Conservation (phyloP, 2,329 filamentous ascomycete genomes). For the Xylariaceae sp. region DNA sequence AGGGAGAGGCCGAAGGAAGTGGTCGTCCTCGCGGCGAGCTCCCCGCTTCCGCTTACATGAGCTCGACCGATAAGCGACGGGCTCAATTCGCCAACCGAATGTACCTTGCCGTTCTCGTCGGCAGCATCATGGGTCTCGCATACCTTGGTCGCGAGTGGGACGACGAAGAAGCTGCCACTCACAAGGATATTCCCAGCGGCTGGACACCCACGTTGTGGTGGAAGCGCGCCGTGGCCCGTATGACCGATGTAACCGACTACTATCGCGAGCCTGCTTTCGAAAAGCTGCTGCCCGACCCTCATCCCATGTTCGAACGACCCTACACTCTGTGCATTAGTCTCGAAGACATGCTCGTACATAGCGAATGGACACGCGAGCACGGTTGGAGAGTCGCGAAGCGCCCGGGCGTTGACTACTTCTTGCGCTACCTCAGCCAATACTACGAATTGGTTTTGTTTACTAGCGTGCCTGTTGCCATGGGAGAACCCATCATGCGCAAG, state of each 20-base stretch:
- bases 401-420: constrained; percentile 93
- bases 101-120: constrained; percentile 56
- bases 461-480: constrained; percentile 74
- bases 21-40: constrained; percentile 58
- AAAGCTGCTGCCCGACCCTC: constrained; percentile 79
- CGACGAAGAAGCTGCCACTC: constrained; percentile 63
- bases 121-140: constrained; percentile 53
- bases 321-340: constrained; percentile 90
- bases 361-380: constrained; percentile 88
- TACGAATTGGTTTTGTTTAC: constrained; percentile 98
- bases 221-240: constrained; percentile 69
- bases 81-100: constrained; percentile 70
- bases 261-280: constrained; percentile 95
- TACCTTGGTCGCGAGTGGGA: constrained; percentile 91
- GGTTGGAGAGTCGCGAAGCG: constrained; percentile 95
- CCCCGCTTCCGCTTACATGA: constrained; percentile 78
- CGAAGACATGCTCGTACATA: constrained; percentile 91
- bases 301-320: constrained; percentile 74
- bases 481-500: constrained; percentile 84
- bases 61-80: constrained; percentile 79
- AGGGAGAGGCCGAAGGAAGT: constrained; percentile 38
- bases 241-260: constrained; percentile 74
- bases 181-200: constrained; percentile 71
- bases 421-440: constrained; percentile 94
- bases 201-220: constrained; percentile 75